Conservation (phyloP, 345 rosid genomes). For the Rhodamnia rubescens region DNA sequence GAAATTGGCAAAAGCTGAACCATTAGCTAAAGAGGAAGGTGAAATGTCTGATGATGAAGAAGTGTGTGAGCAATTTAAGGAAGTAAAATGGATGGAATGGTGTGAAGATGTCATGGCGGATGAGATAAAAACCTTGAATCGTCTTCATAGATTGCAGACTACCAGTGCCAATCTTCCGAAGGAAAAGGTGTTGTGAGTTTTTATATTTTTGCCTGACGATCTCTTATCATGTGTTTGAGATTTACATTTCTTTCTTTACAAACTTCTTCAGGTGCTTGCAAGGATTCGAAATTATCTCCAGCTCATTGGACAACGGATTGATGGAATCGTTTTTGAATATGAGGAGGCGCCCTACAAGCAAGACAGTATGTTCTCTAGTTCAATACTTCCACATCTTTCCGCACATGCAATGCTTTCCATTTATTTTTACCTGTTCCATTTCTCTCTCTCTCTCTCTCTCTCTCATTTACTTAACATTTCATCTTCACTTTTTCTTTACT, state of each 20-base stretch:
- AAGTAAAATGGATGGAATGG: conserved; percentile 99
- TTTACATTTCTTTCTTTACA: neutral
- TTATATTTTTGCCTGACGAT: neutral
- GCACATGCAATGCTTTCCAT: neutral
- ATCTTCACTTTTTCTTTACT: neutral
- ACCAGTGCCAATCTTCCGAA: conserved; percentile 97
- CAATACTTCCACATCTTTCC: neutral
- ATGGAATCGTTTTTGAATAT: conserved; percentile 62
- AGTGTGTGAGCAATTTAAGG: conserved; percentile 93
- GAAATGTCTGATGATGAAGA: conserved; percentile 98
- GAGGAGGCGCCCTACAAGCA: conserved; percentile 62
- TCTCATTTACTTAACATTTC: neutral
- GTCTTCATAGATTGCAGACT: conserved; percentile 77
- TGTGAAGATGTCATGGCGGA: conserved; percentile 87
- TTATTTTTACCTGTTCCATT: neutral
- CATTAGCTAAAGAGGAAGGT: conserved; percentile 90
- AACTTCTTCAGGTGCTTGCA: conserved; percentile 58
- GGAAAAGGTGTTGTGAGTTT: conserved; percentile 45
- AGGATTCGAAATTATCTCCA: conserved; percentile 89
- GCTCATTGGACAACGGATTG: conserved; percentile 82
- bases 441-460: neutral
- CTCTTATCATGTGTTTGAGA: neutral
- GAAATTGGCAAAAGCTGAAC: conserved; percentile 60
- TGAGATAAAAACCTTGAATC: conserved; percentile 73
- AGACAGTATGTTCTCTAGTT: conserved; percentile 53